Evolutionary conservation across 495 filamentous ascomycete species (phyloP), one percentile per base, ranked within the genome.

Genomic region (Emericellopsis terricola): DNA sequence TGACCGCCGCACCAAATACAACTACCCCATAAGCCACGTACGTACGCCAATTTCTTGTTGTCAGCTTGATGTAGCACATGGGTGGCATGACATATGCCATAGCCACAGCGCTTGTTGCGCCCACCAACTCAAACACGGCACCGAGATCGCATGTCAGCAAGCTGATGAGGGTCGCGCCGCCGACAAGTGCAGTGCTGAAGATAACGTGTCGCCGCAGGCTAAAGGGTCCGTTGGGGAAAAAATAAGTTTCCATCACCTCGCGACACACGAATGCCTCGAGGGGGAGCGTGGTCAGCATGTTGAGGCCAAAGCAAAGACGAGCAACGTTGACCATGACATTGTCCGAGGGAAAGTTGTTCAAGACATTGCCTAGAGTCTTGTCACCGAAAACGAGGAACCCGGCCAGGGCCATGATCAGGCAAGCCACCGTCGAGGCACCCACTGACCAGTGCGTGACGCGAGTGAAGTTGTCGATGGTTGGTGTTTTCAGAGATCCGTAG

Each of bases 201-300:
- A 89, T 70, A 32, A 96, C 48, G 48, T 97, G 89, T 32, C 85
- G 72, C 38, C 76, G 76, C 45, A 81, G 71, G 47, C 80, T 79
- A 53, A 80, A 85, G 0, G 78, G 78, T 41, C 85, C 76, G 41
- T 56, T 57, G 13, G 59, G 80, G 54, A 83, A 94, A 56, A 74
- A 97, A 57, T 93, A 97, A 31, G 81, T 86, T 21, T 79, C 69
- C 78, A 96, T 92, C 28, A 96, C 89, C 51, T 93, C 86, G 37
- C 89, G 73, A 53, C 91, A 96, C 29, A 97, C 89, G 52, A 97
- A 97, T 6, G 83, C 81, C 59, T 97, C 89, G 24, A 97, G 71
- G 2, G 89, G 89, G 29, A 97, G 60, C 2, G 89, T 97, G 4
- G 89, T 96, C 40, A 97, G 71, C 89, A 97, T 97, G 60, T 97